Evolutionary conservation across 2,329 filamentous ascomycete genomes (phyloP), one percentile per base, ranked within the genome.

Genomic region (Coleophoma eucalyptorum): DNA sequence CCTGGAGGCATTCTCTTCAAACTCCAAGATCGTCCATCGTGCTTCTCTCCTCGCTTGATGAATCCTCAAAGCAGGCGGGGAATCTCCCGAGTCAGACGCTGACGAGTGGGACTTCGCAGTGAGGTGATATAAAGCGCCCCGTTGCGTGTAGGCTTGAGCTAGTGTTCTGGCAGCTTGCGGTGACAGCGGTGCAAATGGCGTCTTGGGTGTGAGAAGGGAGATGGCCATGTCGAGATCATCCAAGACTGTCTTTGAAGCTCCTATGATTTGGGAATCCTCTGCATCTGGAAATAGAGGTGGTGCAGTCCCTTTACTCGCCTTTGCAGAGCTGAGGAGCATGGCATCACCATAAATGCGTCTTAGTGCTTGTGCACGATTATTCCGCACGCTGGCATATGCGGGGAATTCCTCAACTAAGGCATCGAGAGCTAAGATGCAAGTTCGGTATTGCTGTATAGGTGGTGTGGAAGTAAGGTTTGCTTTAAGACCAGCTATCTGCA

Each of bases 281-380:
- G 74, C 58, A 66, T 70, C 6, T 68, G 62, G 46, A 63, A 68
- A 38, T 3, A 62, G 54, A 32, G 53, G 19, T 43, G 50, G 42
- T 15, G 33, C 21, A 35, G 8, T 40, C 10, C 37, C 35, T 18
- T 15, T 8, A 12, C 6, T 19, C 34, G 20, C n/a, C 41, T 19
- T 16, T 48, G 34, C 15, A 34, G 20, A 20, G 20, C 65, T 59
- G 34, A 83, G 65, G 19, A 86, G 67, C 62, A 84, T 72, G 2
- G 72, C 69, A 61, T 87, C 83, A 11, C 84, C 84, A 55, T 86
- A 83, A 50, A 83, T 68, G 44, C 85, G 72, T 19, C 86, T 72
- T 31, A 79, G 60, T 8, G 85, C 76, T 65, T 92, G 89, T 3
- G 85, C 88, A 46, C 87, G 78, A 67, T 93, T 92, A 65, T 90